phyloP scores from a whole-genome alignment of 345 rosid genomes.

The Euphorbia tirucalli region DNA sequence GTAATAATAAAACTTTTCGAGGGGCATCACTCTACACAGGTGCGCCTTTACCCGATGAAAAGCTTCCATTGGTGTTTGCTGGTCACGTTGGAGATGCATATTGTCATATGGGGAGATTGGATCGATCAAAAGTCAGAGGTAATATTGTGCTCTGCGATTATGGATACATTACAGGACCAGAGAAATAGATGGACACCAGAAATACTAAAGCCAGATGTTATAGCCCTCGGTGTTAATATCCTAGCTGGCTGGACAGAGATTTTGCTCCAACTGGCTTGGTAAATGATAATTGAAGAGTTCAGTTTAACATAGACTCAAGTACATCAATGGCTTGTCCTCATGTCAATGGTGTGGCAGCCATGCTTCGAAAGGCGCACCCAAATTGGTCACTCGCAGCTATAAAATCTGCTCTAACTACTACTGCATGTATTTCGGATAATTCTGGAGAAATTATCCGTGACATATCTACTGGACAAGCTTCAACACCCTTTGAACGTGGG shows the following conservation, averaged over 20 bases:
- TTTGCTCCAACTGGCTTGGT: conserved; percentile 23
- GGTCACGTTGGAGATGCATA: conserved; percentile 58
- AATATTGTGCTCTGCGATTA: conserved; percentile 33
- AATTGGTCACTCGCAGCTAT: too few relatives aligned
- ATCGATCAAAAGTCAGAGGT: conserved; percentile 23
- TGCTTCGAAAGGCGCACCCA: too few relatives aligned
- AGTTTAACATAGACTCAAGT: conserved; percentile 28
- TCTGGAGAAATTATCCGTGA: conserved; percentile 59
- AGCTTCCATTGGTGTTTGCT: conserved; percentile 55
- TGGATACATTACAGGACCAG: conserved; percentile 27
- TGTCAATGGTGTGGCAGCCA: too few relatives aligned
- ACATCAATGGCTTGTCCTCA: too few relatives aligned
- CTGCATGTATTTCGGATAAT: too few relatives aligned
- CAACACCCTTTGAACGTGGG: conserved; percentile 68
- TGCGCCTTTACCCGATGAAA: conserved; percentile 32
- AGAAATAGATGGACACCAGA: conserved; percentile 28
- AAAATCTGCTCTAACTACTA: too few relatives aligned
- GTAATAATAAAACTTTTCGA: conserved; percentile 45
- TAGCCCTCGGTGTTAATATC: too few relatives aligned
- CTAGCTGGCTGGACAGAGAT: conserved; percentile 30
- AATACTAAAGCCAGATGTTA: conserved; percentile 32
- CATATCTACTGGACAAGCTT: conserved; percentile 60
- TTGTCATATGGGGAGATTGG: conserved; percentile 19
- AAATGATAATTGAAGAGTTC: conserved; percentile 29
- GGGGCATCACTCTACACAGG: conserved; percentile 80